Percentiles rank a stretch among this genome's conserved stretches.
phyloP scores from a whole-genome alignment of 2,329 filamentous ascomycete species.

The Trichophyton benhamiae region DNA sequence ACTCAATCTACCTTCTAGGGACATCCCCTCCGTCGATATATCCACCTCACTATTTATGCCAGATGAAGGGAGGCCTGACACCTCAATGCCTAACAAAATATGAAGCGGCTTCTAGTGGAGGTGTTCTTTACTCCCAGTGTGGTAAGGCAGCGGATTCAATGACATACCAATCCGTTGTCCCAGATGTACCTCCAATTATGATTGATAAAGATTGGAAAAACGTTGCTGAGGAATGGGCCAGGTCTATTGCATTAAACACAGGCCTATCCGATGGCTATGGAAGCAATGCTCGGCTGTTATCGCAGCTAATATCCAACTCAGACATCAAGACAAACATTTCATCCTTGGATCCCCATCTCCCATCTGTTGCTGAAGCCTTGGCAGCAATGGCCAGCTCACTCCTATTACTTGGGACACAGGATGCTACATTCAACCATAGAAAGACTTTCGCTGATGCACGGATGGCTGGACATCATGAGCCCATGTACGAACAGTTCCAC shows the following conservation, averaged over 20 bases:
- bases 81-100: slow-evolving; percentile 54
- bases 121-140: slow-evolving; percentile 49
- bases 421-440: slow-evolving; percentile 48
- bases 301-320: slow-evolving; percentile 40
- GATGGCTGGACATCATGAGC: slow-evolving; percentile 23
- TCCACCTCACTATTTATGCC: slow-evolving; percentile 53
- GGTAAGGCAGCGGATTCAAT: slow-evolving; percentile 44
- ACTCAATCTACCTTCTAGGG: slow-evolving; percentile 55
- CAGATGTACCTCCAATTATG: slow-evolving; percentile 15
- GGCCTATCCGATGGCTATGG: slow-evolving; percentile 46
- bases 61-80: slow-evolving; percentile 51
- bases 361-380: slow-evolving; percentile 61
- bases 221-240: slow-evolving; percentile 43
- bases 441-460: background rate
- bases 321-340: slow-evolving; percentile 19
- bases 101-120: slow-evolving; percentile 43
- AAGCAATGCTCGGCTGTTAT: slow-evolving; percentile 47
- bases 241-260: slow-evolving; percentile 44
- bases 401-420: slow-evolving; percentile 47
- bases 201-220: slow-evolving; percentile 43
- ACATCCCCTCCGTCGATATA: slow-evolving; percentile 30
- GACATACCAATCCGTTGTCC: slow-evolving; percentile 36
- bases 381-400: slow-evolving; percentile 59
- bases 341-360: slow-evolving; percentile 40
- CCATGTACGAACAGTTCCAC: slow-evolving; percentile 43